These are phyloP conservation scores for Asterella californica DNA, from an alignment of 225 moss, liverwort and hornwort species.

Conservation along the genomic window DNA sequence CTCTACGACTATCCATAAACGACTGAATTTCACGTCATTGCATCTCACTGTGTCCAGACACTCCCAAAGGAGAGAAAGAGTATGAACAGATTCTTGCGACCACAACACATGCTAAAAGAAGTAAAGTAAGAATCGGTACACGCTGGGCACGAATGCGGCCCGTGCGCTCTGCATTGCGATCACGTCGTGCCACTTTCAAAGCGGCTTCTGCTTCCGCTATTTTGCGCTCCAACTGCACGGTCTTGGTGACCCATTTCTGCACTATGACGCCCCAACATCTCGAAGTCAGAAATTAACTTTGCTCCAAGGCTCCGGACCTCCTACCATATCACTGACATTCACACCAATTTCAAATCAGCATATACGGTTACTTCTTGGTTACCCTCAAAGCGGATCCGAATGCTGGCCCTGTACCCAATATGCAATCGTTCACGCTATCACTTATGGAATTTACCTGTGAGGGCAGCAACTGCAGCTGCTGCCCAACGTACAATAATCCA, in stretches of 20 bases:
- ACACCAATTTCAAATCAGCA: neutral
- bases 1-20: neutral
- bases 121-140: conserved; percentile 18
- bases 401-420: neutral
- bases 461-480: conserved; percentile 17
- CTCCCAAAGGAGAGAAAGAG: neutral
- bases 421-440: neutral
- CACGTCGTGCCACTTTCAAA: conserved; percentile 32
- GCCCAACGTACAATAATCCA: conserved; percentile 22
- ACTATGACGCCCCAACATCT: conserved; percentile 12
- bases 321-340: neutral
- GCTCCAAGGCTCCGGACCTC: neutral
- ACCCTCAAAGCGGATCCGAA: neutral
- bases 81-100: neutral
- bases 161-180: conserved; percentile 49
- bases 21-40: neutral
- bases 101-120: neutral
- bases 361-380: neutral
- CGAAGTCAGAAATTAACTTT: neutral
- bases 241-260: conserved; percentile 27
- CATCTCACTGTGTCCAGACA: neutral
- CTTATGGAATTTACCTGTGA: conserved; percentile 3
- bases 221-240: conserved; percentile 25
- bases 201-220: conserved; percentile 30
- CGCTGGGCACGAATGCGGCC: conserved; percentile 53